Conservation (phyloP, 352 stramenopile genomes). For the Globisporangium echinulatum region DNA sequence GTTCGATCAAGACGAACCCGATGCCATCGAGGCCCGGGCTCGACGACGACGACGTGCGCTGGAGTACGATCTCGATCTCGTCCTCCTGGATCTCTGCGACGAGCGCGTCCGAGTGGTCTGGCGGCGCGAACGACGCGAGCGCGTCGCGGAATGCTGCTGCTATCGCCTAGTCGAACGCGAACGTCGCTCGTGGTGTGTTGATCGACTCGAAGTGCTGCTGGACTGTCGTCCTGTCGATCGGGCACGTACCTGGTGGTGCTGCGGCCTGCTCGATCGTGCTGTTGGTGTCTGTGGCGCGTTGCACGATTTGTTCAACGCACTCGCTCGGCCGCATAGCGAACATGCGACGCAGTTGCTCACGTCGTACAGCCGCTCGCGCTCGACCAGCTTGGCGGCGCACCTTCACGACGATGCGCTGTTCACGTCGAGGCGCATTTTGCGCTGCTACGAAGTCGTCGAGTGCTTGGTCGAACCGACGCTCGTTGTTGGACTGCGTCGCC, state of each 20-base stretch:
- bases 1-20: neutral
- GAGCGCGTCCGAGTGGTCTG: neutral
- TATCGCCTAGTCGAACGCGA: neutral
- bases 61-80: neutral
- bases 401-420: neutral
- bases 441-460: no score
- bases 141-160: neutral
- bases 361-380: no score
- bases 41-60: neutral
- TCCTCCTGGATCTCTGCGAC: neutral
- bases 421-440: no score
- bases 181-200: neutral
- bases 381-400: neutral
- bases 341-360: neutral
- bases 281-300: neutral
- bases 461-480: no score
- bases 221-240: neutral
- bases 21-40: no score
- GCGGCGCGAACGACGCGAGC: neutral
- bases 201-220: neutral
- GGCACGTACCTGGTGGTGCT: neutral
- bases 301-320: neutral
- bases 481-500: no score
- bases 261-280: no score
- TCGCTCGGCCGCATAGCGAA: neutral